Base-by-base conservation (phyloP, 495 filamentous ascomycete species). In the Chaetomium cochliodes region DNA sequence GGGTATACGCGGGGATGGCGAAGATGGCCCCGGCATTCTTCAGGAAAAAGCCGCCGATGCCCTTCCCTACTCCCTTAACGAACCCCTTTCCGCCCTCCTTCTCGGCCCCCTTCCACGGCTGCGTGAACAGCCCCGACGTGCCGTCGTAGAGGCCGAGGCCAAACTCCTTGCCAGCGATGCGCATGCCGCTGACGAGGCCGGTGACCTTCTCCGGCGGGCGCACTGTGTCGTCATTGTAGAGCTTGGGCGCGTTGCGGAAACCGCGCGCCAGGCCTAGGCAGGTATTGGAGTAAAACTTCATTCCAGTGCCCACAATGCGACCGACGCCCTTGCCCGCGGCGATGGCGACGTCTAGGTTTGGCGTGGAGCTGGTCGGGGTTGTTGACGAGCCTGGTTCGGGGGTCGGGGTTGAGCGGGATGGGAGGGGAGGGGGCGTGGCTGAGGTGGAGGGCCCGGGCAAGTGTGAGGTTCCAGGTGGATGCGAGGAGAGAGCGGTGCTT, bases 271-370 rank as follows among this genome's bases (percentile, higher is more conserved):
- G 71, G 16, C 86, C 88, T 47, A 96, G 78, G 15, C 90, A 87
- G 62, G 94, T 85, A 65, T 96, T 91, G 77, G 92, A 88, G 0
- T 92, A 92, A 0, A 88, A 87, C 74, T 88, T 86, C 58, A 93
- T 75, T n/a, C 86, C 84, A 20, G 87, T 86, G 39, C 82, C 82
- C 6, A 92, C 83, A 52, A 94, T 88, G 44, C 88, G 86, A 15
- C 79, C 77, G 42, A 90, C 78, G 16, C 87, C 84, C 67, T 85
- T 90, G 26, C 86, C 82, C 7, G 87, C 87, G 26, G 80, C 78
- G 2, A 89, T 61, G 3, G 84, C 85, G 33, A 79, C 80, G 25
- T 89, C 87, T 7, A 88, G 53, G 16, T 76, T 79, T 50, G 65
- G 60, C 13, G 46, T 67, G 41, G 37, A 42, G 37, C 56, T 62